Conservation (phyloP, 2,329 filamentous ascomycete genomes). For the Penicillium oxalicum region DNA sequence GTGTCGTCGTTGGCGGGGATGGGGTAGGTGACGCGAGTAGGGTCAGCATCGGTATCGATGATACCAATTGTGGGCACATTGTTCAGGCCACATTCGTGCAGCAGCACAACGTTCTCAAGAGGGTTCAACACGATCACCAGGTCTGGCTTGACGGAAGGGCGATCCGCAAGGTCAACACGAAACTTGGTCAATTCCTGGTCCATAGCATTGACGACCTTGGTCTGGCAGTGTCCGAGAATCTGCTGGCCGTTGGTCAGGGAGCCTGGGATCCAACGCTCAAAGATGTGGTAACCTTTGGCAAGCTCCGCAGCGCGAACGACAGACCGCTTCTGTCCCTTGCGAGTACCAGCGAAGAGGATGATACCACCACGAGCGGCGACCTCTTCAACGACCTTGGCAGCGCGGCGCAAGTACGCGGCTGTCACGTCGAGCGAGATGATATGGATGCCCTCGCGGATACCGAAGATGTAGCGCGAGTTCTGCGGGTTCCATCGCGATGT, state of each 20-base stretch:
- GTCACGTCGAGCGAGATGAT: conserved; percentile 89
- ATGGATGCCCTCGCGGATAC: conserved; percentile 79
- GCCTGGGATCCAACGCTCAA: conserved; percentile 87
- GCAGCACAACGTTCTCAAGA: conserved; percentile 78
- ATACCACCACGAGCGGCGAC: conserved; percentile 76
- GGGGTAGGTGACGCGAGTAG: conserved; percentile 90
- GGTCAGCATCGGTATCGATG: conserved; percentile 88
- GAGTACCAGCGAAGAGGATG: conserved; percentile 84
- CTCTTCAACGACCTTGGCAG: conserved; percentile 85
- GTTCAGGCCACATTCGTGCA: conserved; percentile 85
- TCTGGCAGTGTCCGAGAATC: conserved; percentile 64
- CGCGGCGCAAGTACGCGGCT: conserved; percentile 81
- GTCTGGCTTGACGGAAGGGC: conserved; percentile 71
- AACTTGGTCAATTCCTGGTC: conserved; percentile 63
- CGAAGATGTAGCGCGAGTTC: conserved; percentile 91
- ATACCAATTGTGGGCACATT: conserved; percentile 91
- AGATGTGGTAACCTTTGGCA: conserved; percentile 76
- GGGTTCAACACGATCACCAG: conserved; percentile 90
- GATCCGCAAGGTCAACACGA: conserved; percentile 57
- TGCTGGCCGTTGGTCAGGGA: conserved; percentile 88
- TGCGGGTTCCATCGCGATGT: conserved; percentile 90
- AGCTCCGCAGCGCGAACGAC: conserved; percentile 76
- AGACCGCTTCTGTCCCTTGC: conserved; percentile 70
- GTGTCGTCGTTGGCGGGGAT: conserved; percentile 98
- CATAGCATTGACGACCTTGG: conserved; percentile 70